Percentiles rank a stretch among this genome's conserved stretches.
Evolutionary conservation across 305 asterid species (phyloP).

Genomic region (Andrographis paniculata): DNA sequence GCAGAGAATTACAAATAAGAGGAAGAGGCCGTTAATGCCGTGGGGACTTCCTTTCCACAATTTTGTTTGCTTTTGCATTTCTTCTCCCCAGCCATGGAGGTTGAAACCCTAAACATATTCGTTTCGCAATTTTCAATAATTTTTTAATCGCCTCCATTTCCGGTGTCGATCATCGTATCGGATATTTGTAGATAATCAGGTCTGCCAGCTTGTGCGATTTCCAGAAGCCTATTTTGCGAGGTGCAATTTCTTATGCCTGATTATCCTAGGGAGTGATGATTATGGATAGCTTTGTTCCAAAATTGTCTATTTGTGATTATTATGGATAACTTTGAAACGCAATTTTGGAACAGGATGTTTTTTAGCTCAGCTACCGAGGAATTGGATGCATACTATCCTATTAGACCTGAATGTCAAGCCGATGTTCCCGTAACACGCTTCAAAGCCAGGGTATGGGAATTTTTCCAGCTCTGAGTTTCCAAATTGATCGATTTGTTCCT

Average conservation of each 20-base stretch:
- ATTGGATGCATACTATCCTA: conserved; percentile 71
- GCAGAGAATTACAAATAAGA: not conserved
- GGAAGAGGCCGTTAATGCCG: conserved; percentile 5
- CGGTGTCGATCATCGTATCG: not conserved
- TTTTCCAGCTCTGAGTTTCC: conserved; percentile 6
- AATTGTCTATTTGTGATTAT: conserved; percentile 13
- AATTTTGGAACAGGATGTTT: conserved; percentile 33
- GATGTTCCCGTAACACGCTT: conserved; percentile 81
- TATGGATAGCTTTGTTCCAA: conserved; percentile 8
- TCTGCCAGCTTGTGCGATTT: conserved; percentile 6
- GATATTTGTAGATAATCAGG: conserved; percentile 9
- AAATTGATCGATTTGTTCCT: conserved; percentile 7
- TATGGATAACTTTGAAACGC: conserved; percentile 12
- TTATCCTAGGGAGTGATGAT: conserved; percentile 6
- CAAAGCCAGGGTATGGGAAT: conserved; percentile 62
- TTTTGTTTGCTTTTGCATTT: not conserved
- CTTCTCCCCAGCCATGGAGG: conserved; percentile 2
- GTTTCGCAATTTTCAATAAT: not conserved
- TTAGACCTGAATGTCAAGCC: conserved; percentile 70
- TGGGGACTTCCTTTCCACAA: not conserved
- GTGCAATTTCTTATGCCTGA: conserved; percentile 11
- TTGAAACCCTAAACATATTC: conserved; percentile 5
- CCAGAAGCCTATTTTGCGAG: conserved; percentile 12
- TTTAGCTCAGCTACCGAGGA: conserved; percentile 50
- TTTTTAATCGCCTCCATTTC: not conserved